These are phyloP conservation scores for Canavalia ensiformis DNA, from an alignment of 306 rosid species.

Conservation along the genomic window DNA sequence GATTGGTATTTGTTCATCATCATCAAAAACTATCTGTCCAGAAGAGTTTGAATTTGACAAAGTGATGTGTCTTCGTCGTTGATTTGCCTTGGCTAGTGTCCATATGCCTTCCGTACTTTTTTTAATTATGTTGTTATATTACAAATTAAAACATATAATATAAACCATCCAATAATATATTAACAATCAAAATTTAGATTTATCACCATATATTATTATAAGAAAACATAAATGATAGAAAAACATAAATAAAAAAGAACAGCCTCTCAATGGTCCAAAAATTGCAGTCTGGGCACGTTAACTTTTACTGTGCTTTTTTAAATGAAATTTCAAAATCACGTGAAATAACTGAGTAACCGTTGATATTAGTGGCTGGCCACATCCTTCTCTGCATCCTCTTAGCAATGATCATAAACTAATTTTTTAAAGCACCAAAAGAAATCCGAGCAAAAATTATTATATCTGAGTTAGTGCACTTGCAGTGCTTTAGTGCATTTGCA, in stretches of 20 bases:
- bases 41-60: too few species aligned
- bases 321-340: constrained; percentile 4
- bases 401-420: neutral
- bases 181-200: too few species aligned
- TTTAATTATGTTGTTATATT: too few species aligned
- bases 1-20: too few species aligned
- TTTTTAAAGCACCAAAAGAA: neutral
- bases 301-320: neutral
- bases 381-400: neutral
- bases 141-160: too few species aligned
- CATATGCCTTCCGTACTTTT: too few species aligned
- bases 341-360: neutral
- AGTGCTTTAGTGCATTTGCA: neutral
- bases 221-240: neutral
- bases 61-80: too few species aligned
- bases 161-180: too few species aligned
- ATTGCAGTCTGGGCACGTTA: neutral
- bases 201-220: too few species aligned
- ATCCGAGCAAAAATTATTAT: neutral
- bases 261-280: neutral
- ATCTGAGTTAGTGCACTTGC: neutral
- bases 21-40: too few species aligned
- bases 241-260: neutral
- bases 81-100: too few species aligned
- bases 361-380: constrained; percentile 15